phyloP scores from a whole-genome alignment of 345 rosid genomes.

The Arabis hirsuta region DNA sequence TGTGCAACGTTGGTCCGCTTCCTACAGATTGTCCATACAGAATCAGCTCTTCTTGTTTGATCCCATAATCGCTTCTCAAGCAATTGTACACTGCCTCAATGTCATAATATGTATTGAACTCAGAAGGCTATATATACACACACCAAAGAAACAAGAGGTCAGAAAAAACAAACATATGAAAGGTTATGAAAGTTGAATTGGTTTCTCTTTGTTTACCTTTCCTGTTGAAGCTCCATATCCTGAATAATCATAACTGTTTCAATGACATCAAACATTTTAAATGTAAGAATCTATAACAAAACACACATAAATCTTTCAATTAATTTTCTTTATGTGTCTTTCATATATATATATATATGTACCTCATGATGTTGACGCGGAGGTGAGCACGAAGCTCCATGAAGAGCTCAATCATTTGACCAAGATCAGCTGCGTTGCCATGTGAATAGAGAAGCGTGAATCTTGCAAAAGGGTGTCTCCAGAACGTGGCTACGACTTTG shows the following conservation, averaged over 20 bases:
- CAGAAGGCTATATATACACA: constrained; percentile 63
- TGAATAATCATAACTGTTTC: constrained; percentile 94
- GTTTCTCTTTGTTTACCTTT: constrained; percentile 58
- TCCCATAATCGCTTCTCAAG: constrained; percentile 68
- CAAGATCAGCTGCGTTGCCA: constrained; percentile 98
- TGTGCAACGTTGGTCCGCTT: constrained; percentile 91
- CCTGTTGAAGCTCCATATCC: constrained; percentile 99
- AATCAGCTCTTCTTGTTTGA: constrained; percentile 83
- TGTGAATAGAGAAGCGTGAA: constrained; percentile 93
- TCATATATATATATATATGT: not conserved
- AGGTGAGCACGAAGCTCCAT: constrained; percentile 95
- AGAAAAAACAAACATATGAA: not conserved
- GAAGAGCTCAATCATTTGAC: constrained; percentile 96
- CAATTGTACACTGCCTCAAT: constrained; percentile 89
- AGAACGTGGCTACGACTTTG: constrained; percentile 84
- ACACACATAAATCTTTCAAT: constrained; percentile 1
- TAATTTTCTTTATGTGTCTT: not conserved
- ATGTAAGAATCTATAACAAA: constrained; percentile 29
- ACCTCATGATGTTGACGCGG: constrained; percentile 97
- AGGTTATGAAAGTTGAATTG: not conserved
- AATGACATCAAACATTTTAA: not conserved
- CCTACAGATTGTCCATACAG: constrained; percentile 97
- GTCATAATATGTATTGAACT: constrained; percentile 90
- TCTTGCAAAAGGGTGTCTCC: constrained; percentile 93
- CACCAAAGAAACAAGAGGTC: constrained; percentile 17